Conservation (phyloP, 164 flowering plant genomes). For the Amborella trichopoda region DNA sequence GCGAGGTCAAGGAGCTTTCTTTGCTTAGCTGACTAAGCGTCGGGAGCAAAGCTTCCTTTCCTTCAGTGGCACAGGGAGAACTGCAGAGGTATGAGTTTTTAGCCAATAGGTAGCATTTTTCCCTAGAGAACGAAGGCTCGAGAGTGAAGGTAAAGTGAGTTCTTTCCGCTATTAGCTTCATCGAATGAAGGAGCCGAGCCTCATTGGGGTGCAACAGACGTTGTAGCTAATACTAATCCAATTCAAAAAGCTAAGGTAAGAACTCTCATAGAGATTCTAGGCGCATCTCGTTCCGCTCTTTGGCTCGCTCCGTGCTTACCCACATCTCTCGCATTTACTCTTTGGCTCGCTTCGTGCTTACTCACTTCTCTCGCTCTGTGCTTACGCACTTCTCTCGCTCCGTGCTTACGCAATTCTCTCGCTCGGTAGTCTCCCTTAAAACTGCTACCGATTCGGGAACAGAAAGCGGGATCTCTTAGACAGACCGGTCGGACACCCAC, state of each 20-base stretch:
- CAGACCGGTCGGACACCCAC: background rate
- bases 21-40: too few species aligned
- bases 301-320: too few species aligned
- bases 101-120: background rate
- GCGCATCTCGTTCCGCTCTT: too few species aligned
- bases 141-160: background rate
- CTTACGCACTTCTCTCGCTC: too few species aligned
- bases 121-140: background rate
- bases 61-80: constrained; percentile 1
- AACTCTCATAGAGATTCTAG: background rate
- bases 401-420: too few species aligned
- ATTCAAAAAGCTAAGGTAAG: background rate
- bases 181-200: background rate
- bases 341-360: too few species aligned
- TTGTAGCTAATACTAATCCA: background rate
- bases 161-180: background rate
- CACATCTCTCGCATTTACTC: too few species aligned
- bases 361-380: too few species aligned
- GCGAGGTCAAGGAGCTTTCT: too few species aligned
- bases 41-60: too few species aligned
- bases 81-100: background rate
- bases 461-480: background rate
- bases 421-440: background rate
- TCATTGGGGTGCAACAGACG: background rate
- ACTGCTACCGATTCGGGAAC: background rate